Evolutionary conservation across 2,329 filamentous ascomycete species (phyloP).

Genomic region (Botrytis byssoidea): DNA sequence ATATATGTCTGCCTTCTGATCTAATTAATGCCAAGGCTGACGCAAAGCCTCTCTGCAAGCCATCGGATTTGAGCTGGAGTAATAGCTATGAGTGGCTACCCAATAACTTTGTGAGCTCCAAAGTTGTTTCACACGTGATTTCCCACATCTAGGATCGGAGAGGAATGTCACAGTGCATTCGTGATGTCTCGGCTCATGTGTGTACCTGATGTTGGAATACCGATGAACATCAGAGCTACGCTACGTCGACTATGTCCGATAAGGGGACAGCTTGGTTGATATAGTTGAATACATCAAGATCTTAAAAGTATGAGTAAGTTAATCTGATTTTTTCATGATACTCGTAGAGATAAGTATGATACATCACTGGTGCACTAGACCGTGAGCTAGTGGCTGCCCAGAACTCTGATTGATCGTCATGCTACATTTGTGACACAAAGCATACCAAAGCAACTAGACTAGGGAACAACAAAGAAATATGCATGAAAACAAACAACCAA

Average conservation of each 20-base stretch:
- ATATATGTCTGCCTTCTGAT: constrained; percentile 1
- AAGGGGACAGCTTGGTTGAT: background rate
- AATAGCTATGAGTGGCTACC: background rate
- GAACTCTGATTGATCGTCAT: background rate
- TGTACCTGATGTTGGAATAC: background rate
- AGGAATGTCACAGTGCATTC: background rate
- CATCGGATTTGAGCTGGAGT: constrained; percentile 16
- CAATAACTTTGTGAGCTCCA: constrained; percentile 1
- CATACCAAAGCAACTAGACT: constrained; percentile 5
- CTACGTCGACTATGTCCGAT: background rate
- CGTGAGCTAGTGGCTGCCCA: constrained; percentile 1
- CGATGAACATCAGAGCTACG: background rate
- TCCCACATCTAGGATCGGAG: background rate
- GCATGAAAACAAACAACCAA: background rate
- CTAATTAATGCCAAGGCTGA: constrained; percentile 7
- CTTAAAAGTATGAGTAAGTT: background rate
- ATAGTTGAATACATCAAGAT: background rate
- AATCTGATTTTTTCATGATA: background rate
- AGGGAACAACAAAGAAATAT: background rate
- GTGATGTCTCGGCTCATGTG: background rate
- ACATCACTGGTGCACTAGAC: background rate
- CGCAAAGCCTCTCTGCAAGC: constrained; percentile 3
- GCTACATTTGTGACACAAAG: constrained; percentile 3
- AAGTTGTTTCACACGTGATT: constrained; percentile 8
- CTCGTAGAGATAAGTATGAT: background rate